A percentile compares a stretch with the other conserved stretches of the same genome.
Evolutionary conservation across 441 rosid species (phyloP).

Genomic region (Breynia disticha): DNA sequence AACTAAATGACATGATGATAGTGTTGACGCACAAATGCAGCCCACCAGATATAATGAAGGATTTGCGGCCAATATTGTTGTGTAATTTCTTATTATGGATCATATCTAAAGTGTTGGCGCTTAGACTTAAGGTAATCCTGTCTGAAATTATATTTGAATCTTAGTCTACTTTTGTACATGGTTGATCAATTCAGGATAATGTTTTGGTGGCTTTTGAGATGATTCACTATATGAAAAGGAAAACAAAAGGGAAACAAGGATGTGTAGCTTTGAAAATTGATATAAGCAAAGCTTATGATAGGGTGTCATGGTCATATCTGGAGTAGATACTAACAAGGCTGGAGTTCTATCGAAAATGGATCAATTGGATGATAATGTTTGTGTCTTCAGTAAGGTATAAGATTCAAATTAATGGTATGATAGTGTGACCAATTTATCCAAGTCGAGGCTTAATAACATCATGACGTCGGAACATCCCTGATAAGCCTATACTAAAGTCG

Average conservation of each 20-base stretch:
- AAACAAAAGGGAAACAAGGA: not conserved
- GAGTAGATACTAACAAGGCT: not conserved
- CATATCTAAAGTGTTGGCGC: not conserved
- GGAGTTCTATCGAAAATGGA: not conserved
- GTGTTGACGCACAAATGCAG: not conserved
- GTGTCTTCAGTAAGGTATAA: not conserved
- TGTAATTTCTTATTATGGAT: not conserved
- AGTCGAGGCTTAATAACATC: too few relatives aligned
- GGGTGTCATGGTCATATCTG: not conserved
- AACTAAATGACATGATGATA: not conserved
- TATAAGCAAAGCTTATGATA: constrained; percentile 5
- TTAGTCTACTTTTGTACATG: not conserved
- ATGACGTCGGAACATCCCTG: too few relatives aligned
- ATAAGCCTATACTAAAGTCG: too few relatives aligned
- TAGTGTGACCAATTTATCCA: not conserved
- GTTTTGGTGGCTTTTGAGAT: not conserved
- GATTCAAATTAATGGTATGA: not conserved
- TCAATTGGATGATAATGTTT: not conserved
- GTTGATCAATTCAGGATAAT: not conserved
- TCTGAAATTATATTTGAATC: not conserved
- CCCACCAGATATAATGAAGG: not conserved
- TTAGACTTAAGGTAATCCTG: not conserved
- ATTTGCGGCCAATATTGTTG: not conserved
- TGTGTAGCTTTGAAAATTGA: not conserved
- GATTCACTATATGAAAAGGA: not conserved